Evolutionary conservation across 257 asterid species (phyloP), one percentile per base, ranked within the genome.

Genomic region (Solanum commersonii): DNA sequence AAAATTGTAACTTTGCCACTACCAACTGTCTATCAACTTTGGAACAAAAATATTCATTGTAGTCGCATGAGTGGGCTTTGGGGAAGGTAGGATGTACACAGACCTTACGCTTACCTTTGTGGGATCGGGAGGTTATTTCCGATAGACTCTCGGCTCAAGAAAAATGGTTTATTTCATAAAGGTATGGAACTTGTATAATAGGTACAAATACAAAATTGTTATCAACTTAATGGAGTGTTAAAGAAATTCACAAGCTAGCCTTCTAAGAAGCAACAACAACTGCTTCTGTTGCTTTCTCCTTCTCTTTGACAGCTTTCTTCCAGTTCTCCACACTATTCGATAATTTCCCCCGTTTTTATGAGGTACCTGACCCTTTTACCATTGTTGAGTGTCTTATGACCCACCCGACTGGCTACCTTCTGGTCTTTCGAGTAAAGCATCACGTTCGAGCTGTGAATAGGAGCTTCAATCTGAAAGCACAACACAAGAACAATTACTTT

Each of bases 361-460:
- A 96, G 99, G 91, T 94, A 96, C 11, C 98, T 94, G 60, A 95
- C 98, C 22, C 97, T 92, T 88, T 94, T 95, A 25, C 98, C 99
- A 56, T 94, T 87, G 31, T 96, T 98, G 76, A 97, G 91, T 18
- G 95, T 93, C 89, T 94, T 95, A 85, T 97, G 99, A 84, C 99
- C 99, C 34, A 95, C 98, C 86, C 98, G 91, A 92, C 99, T 97
- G 20, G 89, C 95, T 73, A 97, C 96, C 16, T 94, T 87, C 89
- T 96, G 85, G 82, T 94, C 98, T 89, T 94, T 93, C 8, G 98
- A 97, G 91, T 96, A 97, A 37, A 96, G 97, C 99, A 97, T 97
- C 93, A 94, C 98, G 16, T 97, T 97, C 73, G 99, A 95, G 92
- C 99, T 94, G 90, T 97, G 99, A 84, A 97, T 92, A 1, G 99